Evolutionary conservation across 805 yeast species (phyloP).

Genomic region (Lachancea kluyveri): DNA sequence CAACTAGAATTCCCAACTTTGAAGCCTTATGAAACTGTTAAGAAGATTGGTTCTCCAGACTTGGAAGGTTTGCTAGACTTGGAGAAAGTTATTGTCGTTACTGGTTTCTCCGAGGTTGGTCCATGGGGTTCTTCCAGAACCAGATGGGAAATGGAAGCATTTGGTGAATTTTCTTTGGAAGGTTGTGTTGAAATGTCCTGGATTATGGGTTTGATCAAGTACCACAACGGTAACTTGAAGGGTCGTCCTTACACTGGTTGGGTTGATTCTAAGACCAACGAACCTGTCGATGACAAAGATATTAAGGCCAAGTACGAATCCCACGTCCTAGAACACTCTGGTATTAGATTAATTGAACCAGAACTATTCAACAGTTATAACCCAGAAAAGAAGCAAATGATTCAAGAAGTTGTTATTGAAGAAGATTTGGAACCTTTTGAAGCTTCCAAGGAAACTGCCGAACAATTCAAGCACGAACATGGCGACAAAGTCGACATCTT

Average conservation of each 20-base stretch:
- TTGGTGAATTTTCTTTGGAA: slow-evolving; percentile 91
- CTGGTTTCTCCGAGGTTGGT: slow-evolving; percentile 98
- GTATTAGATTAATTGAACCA: slow-evolving; percentile 95
- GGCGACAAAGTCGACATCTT: slow-evolving; percentile 91
- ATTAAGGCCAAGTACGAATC: slow-evolving; percentile 88
- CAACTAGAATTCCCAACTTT: slow-evolving; percentile 88
- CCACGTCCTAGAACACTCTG: slow-evolving; percentile 84
- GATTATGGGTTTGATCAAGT: slow-evolving; percentile 97
- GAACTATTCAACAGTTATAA: slow-evolving; percentile 91
- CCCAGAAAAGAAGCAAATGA: slow-evolving; percentile 85
- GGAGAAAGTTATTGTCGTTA: slow-evolving; percentile 87
- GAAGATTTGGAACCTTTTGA: slow-evolving; percentile 96
- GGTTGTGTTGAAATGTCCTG: slow-evolving; percentile 99
- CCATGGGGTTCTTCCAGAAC: slow-evolving; percentile 99
- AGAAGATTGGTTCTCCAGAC: slow-evolving; percentile 55
- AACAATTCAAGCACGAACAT: slow-evolving; percentile 88
- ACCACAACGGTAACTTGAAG: slow-evolving; percentile 69
- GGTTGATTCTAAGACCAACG: slow-evolving; percentile 91
- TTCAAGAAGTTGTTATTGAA: slow-evolving; percentile 94
- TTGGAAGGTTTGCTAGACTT: slow-evolving; percentile 88
- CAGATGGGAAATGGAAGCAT: slow-evolving; percentile 98
- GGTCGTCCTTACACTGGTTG: slow-evolving; percentile 87
- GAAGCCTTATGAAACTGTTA: slow-evolving; percentile 70
- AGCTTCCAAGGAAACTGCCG: slow-evolving; percentile 91
- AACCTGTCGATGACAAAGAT: slow-evolving; percentile 92